A percentile compares a stretch with the other conserved stretches of the same genome.
Conservation (phyloP, 495 filamentous ascomycete genomes). For the Penicillium longicatenatum region DNA sequence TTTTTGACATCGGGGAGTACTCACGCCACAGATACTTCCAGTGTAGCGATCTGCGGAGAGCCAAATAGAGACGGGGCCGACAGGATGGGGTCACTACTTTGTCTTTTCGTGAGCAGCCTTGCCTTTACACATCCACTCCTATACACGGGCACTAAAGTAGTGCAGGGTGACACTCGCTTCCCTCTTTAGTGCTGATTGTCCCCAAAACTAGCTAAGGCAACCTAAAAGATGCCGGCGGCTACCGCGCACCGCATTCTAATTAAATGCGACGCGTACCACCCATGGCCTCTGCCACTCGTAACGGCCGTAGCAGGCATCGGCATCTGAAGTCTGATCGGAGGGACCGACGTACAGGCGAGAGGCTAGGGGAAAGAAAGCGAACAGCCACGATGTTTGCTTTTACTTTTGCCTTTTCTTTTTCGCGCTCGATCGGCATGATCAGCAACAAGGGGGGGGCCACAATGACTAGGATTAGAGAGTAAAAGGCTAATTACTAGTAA, state of each 20-base stretch:
- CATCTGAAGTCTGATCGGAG: not conserved
- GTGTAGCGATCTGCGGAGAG: constrained; percentile 16
- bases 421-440: constrained; percentile 27
- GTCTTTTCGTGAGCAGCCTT: not conserved
- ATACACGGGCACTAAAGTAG: not conserved
- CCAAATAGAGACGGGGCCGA: constrained; percentile 12
- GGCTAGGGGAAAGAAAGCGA: not conserved
- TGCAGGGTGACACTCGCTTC: constrained; percentile 1
- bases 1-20: constrained; percentile 9
- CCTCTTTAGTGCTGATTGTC: not conserved
- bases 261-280: not conserved
- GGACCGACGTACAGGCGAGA: not conserved
- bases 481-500: constrained; percentile 9
- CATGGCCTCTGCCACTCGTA: not conserved
- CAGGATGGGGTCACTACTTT: constrained; percentile 1
- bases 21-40: not conserved
- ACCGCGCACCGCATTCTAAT: constrained; percentile 7
- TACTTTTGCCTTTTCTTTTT: constrained; percentile 3
- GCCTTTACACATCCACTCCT: not conserved
- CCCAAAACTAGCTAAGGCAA: not conserved
- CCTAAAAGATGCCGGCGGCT: constrained; percentile 6
- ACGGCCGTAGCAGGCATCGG: not conserved
- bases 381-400: constrained; percentile 25
- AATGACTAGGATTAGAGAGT: constrained; percentile 14
- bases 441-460: constrained; percentile 15